These are phyloP conservation scores for Ophiostoma sp. DNA, from an alignment of 2,329 filamentous ascomycete genomes.

Conservation along the genomic window DNA sequence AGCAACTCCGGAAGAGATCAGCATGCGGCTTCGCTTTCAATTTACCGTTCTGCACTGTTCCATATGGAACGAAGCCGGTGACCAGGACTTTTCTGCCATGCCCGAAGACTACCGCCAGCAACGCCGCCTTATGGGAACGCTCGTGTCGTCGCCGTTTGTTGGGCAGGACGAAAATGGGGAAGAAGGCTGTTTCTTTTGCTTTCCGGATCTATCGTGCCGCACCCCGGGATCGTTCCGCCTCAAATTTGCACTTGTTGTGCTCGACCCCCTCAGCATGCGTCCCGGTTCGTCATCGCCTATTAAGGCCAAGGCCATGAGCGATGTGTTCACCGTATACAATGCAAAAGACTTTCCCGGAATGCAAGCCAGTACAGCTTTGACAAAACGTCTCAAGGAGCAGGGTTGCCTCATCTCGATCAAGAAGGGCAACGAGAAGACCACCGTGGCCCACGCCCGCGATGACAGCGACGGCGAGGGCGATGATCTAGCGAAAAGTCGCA, in stretches of 20 bases:
- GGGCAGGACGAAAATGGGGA: constrained; percentile 66
- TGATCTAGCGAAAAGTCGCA: constrained; percentile 30
- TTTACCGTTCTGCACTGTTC: constrained; percentile 71
- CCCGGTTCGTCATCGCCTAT: constrained; percentile 50
- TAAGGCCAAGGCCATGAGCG: constrained; percentile 53
- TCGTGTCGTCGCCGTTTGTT: constrained; percentile 71
- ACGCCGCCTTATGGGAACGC: constrained; percentile 70
- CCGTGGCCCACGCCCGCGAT: constrained; percentile 34
- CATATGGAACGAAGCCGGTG: constrained; percentile 65
- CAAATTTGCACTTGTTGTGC: constrained; percentile 66
- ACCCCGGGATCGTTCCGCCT: constrained; percentile 72
- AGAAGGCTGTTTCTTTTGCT: constrained; percentile 80
- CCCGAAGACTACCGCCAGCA: constrained; percentile 67
- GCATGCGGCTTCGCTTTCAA: constrained; percentile 51
- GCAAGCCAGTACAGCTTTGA: constrained; percentile 68
- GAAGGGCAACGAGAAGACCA: constrained; percentile 68
- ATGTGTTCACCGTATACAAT: constrained; percentile 73
- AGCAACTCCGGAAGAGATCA: constrained; percentile 50
- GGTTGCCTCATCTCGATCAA: constrained; percentile 81
- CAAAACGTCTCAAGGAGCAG: constrained; percentile 69
- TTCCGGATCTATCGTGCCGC: constrained; percentile 74
- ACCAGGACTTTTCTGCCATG: constrained; percentile 64
- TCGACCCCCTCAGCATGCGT: constrained; percentile 57
- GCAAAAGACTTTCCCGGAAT: constrained; percentile 85
- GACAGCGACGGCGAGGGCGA: constrained; percentile 46